Evolutionary conservation across 371 early-diverging fungal genomes (phyloP), one percentile per base, ranked within the genome.

Genomic region (Circinella minor): DNA sequence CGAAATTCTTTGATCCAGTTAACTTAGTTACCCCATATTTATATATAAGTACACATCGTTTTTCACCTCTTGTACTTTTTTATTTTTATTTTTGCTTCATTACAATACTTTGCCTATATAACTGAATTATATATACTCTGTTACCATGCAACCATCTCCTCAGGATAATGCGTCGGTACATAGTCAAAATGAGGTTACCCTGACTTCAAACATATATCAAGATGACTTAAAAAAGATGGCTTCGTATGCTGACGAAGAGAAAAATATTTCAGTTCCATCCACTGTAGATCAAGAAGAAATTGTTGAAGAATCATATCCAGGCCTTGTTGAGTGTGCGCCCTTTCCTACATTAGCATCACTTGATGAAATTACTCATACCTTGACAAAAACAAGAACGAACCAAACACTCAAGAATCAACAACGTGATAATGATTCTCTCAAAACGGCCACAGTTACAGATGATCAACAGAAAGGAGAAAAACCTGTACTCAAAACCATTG

Each of bases 291-390:
- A 67, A 36, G 15, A 55, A n/a, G n/a, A 9, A 27, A 27, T 27
- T 27, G 51, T n/a, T 13, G 48, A 63, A 37, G 62, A 69, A 38
- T 36, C 55, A 15, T 74, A 82, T 67, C 77, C 81, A 14, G 66
- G 72, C 17, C 69, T 79, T 0, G 65, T 79, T 11, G 82, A 81
- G 47, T 67, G 62, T 43, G 82, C 82, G 14, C 82, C 82, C 15
- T 77, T 81, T 63, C 79, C 82, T 18, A 71, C 72, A 11, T 55
- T 79, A 11, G 82, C 71, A 2, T 77, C 78, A 3, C 36, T 81
- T 5, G 66, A 74, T 27, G 80, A 81, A 55, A 79, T 81, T 66
- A 76, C 75, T 3, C 73, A 65, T n/a, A 81, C 77, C 8, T 36
- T 81, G 1, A 74, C 81, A 27, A 70, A 70, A 64, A 71, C 69